Conservation (phyloP, 164 flowering plant species). For the Vitis rotundifolia region DNA sequence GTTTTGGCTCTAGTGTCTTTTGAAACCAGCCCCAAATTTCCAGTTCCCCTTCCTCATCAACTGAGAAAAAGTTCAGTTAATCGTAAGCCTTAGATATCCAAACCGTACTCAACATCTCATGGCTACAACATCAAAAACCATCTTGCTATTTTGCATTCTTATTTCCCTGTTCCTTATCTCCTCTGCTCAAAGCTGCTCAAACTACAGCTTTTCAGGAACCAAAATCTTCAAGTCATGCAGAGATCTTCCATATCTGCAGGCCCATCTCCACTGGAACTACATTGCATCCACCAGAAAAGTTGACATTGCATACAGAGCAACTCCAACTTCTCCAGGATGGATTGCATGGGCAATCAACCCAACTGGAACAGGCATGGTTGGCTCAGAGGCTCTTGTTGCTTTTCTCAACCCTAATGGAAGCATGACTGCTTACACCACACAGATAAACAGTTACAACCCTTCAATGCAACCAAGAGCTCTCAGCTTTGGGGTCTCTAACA, state of each 20-base stretch:
- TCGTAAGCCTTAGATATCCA: not conserved
- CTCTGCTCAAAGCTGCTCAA: conserved; percentile 42
- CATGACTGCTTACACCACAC: conserved; percentile 31
- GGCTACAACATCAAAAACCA: conserved; percentile 13
- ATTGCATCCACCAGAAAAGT: conserved; percentile 19
- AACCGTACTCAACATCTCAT: conserved; percentile 1
- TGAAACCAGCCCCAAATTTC: not conserved
- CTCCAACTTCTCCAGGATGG: conserved; percentile 47
- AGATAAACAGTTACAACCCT: conserved; percentile 32
- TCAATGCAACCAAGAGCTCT: conserved; percentile 30
- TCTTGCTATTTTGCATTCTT: conserved; percentile 18
- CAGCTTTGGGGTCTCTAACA: conserved; percentile 36
- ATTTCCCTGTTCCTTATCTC: conserved; percentile 16
- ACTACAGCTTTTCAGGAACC: conserved; percentile 31
- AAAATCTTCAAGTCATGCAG: conserved; percentile 37
- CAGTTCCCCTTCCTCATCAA: too few relatives aligned
- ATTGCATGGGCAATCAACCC: conserved; percentile 52
- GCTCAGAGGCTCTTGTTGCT: conserved; percentile 43
- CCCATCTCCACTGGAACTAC: conserved; percentile 54
- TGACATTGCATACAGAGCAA: conserved; percentile 52
- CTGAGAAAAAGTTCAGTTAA: too few relatives aligned
- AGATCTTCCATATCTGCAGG: conserved; percentile 43
- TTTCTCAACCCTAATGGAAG: conserved; percentile 31
- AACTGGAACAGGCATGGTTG: conserved; percentile 34
- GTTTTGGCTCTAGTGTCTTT: not conserved